Evolutionary conservation across 805 yeast species (phyloP).

Genomic region (Candida coleopterorum): DNA sequence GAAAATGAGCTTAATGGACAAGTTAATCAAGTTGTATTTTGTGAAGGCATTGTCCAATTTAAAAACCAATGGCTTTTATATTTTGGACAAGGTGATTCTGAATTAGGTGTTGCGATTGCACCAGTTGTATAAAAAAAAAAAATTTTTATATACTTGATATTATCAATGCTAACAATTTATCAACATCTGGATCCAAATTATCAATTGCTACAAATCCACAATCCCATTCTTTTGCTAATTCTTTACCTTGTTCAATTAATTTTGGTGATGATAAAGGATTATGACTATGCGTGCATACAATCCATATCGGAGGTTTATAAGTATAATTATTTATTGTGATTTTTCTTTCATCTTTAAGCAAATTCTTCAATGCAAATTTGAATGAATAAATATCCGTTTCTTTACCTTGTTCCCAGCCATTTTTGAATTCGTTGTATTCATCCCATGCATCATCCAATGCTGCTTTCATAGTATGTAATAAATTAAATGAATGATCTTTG

Average conservation of each 20-base stretch:
- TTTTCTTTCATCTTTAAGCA: slow-evolving; percentile 45
- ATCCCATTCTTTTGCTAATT: slow-evolving; percentile 56
- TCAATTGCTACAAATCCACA: slow-evolving; percentile 65
- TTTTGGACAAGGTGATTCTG: slow-evolving; percentile 41
- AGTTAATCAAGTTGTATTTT: slow-evolving; percentile 38
- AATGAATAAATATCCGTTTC: slow-evolving; percentile 66
- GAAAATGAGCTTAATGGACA: slow-evolving; percentile 34
- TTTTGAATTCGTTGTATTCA: slow-evolving; percentile 53
- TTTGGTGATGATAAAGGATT: slow-evolving; percentile 58
- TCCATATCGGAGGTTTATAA: slow-evolving; percentile 57
- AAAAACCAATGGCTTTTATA: slow-evolving; percentile 38
- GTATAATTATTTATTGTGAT: slow-evolving; percentile 18
- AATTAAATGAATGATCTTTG: slow-evolving; percentile 21
- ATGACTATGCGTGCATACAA: slow-evolving; percentile 60
- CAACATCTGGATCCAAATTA: slow-evolving; percentile 46
- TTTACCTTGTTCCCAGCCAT: slow-evolving; percentile 56
- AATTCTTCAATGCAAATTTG: slow-evolving; percentile 50
- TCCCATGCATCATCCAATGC: slow-evolving; percentile 72
- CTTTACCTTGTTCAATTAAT: slow-evolving; percentile 52
- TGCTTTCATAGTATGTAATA: slow-evolving; percentile 44
- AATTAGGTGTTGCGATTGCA: slow-evolving; percentile 39
- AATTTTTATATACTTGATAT: slow-evolving; percentile 37
- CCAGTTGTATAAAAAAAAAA: slow-evolving; percentile 2
- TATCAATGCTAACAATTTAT: slow-evolving; percentile 52
- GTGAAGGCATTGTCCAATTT: slow-evolving; percentile 41